These are phyloP conservation scores for Oxalis stricta DNA, from an alignment of 441 rosid genomes.

Conservation along the genomic window DNA sequence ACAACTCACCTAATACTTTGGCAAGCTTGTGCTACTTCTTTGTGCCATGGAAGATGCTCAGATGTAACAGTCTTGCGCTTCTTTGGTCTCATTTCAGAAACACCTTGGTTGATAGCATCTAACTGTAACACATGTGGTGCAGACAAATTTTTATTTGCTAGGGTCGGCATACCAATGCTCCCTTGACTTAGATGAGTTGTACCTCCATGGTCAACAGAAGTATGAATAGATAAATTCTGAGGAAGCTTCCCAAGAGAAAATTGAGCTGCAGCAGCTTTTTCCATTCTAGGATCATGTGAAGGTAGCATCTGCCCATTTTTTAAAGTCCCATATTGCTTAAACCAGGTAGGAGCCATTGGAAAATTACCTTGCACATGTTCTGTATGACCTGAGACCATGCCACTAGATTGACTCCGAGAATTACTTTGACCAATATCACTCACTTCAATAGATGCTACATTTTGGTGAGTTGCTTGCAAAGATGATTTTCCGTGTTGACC, in stretches of 20 bases:
- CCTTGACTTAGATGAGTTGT: slow-evolving; percentile 16
- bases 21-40: slow-evolving; percentile 35
- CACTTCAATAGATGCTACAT: slow-evolving; percentile 21
- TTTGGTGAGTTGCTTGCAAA: too few species aligned
- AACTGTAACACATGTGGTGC: slow-evolving; percentile 22
- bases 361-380: slow-evolving; percentile 47
- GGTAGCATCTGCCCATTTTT: slow-evolving; percentile 51
- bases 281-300: slow-evolving; percentile 21
- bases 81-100: slow-evolving; percentile 26
- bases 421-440: slow-evolving; percentile 20
- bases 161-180: slow-evolving; percentile 16
- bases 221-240: slow-evolving; percentile 23
- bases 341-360: slow-evolving; percentile 75
- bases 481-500: too few species aligned
- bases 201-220: slow-evolving; percentile 21
- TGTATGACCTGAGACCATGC: slow-evolving; percentile 21
- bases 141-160: slow-evolving; percentile 25
- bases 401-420: slow-evolving; percentile 18
- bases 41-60: slow-evolving; percentile 59
- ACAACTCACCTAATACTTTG: slow-evolving; percentile 42
- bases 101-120: slow-evolving; percentile 19
- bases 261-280: slow-evolving; percentile 28
- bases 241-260: slow-evolving; percentile 26
- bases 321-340: slow-evolving; percentile 48
- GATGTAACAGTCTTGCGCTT: slow-evolving; percentile 56